phyloP scores from a whole-genome alignment of 2,329 filamentous ascomycete genomes.

The Lachnellula hyalina region DNA sequence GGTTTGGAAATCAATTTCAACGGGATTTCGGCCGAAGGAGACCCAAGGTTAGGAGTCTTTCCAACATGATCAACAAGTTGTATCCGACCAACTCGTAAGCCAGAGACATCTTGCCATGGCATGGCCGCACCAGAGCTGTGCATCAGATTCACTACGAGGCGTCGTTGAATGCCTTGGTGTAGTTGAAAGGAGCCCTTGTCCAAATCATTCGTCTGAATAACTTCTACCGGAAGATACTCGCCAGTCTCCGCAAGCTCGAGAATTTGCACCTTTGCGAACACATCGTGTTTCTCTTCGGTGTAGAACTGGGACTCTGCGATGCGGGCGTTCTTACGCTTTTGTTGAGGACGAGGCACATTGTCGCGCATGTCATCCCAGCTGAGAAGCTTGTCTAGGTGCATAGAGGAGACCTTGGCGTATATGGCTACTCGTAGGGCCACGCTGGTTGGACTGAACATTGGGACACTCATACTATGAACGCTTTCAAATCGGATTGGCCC shows the following conservation, averaged over 20 bases:
- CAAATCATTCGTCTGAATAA: slow-evolving; percentile 76
- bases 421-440: slow-evolving; percentile 80
- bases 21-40: slow-evolving; percentile 65
- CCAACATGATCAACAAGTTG: slow-evolving; percentile 80
- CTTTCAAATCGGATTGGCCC: slow-evolving; percentile 90
- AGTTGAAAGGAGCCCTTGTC: slow-evolving; percentile 92
- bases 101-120: slow-evolving; percentile 79
- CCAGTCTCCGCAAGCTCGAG: slow-evolving; percentile 88
- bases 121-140: slow-evolving; percentile 85
- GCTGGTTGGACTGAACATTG: slow-evolving; percentile 68
- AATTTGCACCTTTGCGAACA: slow-evolving; percentile 82
- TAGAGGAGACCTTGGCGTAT: slow-evolving; percentile 83
- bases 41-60: slow-evolving; percentile 74
- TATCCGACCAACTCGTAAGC: slow-evolving; percentile 73
- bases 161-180: slow-evolving; percentile 87
- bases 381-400: slow-evolving; percentile 93
- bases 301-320: slow-evolving; percentile 91
- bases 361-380: slow-evolving; percentile 99
- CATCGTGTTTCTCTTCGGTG: slow-evolving; percentile 87
- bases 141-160: slow-evolving; percentile 81
- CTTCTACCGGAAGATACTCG: slow-evolving; percentile 87
- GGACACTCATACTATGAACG: slow-evolving; percentile 95
- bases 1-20: slow-evolving; percentile 75
- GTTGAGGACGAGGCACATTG: slow-evolving; percentile 54
- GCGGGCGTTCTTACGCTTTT: slow-evolving; percentile 50